phyloP scores from a whole-genome alignment of 2,329 filamentous ascomycete genomes.

The Aspergillus japonicus region DNA sequence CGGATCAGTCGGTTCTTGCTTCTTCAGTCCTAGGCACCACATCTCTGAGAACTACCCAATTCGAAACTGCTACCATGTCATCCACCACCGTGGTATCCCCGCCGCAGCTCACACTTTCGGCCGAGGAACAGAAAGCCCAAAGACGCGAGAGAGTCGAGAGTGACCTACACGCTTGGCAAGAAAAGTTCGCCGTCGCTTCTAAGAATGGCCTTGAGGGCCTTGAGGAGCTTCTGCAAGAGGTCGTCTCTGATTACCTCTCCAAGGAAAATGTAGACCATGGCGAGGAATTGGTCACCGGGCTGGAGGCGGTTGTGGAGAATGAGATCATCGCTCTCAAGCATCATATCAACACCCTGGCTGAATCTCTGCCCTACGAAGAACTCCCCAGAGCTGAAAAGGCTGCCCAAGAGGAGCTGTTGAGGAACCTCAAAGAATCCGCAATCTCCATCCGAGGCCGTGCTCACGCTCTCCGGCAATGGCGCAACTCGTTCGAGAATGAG shows the following conservation, averaged over 20 bases:
- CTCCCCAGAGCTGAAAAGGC: conserved; percentile 52
- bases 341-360: conserved; percentile 60
- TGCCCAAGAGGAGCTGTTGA: conserved; percentile 53
- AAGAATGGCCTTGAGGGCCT: conserved; percentile 77
- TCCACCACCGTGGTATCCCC: conserved; percentile 27
- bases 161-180: conserved; percentile 82
- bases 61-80: conserved; percentile 22
- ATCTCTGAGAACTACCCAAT: conserved; percentile 3
- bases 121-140: conserved; percentile 43
- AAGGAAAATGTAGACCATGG: conserved; percentile 55
- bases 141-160: conserved; percentile 66
- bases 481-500: conserved; percentile 67
- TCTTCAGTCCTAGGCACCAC: conserved; percentile 21
- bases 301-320: conserved; percentile 65
- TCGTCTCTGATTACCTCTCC: conserved; percentile 69
- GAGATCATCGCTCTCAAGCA: conserved; percentile 66
- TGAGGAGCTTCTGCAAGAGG: conserved; percentile 62
- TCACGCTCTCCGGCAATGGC: conserved; percentile 75
- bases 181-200: conserved; percentile 80
- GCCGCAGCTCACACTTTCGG: conserved; percentile 41
- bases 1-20: conserved; percentile 24
- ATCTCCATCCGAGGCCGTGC: conserved; percentile 73
- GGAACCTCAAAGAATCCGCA: conserved; percentile 65
- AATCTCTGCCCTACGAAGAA: conserved; percentile 58
- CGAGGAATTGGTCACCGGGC: conserved; percentile 58